Percentiles rank a stretch among this genome's conserved stretches.
phyloP scores from a whole-genome alignment of 2,329 filamentous ascomycete species.

The Phaeosphaeriaceae sp. region DNA sequence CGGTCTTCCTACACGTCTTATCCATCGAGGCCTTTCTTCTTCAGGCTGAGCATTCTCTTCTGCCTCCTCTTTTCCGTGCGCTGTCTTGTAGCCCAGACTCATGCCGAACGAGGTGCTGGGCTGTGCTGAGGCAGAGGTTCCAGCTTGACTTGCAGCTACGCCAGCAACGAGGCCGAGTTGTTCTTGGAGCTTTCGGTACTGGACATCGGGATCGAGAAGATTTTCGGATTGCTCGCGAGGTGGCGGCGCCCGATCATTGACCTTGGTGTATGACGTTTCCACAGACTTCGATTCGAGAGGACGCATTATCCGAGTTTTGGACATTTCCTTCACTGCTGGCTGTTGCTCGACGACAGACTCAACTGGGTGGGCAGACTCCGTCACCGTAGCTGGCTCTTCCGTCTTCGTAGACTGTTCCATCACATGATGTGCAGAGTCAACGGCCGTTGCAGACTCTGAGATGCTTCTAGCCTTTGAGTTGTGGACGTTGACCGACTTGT shows the following conservation, averaged over 20 bases:
- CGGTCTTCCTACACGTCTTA: background rate
- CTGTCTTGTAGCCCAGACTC: background rate
- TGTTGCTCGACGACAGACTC: background rate
- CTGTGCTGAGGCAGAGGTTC: background rate
- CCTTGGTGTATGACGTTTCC: background rate
- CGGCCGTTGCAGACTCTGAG: background rate
- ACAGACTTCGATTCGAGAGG: background rate
- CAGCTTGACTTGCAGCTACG: background rate
- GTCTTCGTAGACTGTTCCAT: background rate
- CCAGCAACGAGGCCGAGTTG: slow-evolving; percentile 11
- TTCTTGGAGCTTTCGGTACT: slow-evolving; percentile 19
- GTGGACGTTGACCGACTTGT: background rate
- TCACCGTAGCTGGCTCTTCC: background rate
- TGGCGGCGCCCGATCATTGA: background rate
- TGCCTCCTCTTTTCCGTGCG: background rate
- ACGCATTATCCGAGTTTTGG: background rate
- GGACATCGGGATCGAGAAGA: slow-evolving; percentile 13
- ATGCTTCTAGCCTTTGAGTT: background rate
- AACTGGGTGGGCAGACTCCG: background rate
- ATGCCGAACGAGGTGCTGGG: background rate
- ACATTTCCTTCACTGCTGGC: background rate
- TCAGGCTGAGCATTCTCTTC: background rate
- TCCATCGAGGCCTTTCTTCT: background rate
- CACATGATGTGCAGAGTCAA: background rate
- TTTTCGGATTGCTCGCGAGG: background rate